Conservation (phyloP, 1,284 basidiomycete species). For the Puccinia triticina region DNA sequence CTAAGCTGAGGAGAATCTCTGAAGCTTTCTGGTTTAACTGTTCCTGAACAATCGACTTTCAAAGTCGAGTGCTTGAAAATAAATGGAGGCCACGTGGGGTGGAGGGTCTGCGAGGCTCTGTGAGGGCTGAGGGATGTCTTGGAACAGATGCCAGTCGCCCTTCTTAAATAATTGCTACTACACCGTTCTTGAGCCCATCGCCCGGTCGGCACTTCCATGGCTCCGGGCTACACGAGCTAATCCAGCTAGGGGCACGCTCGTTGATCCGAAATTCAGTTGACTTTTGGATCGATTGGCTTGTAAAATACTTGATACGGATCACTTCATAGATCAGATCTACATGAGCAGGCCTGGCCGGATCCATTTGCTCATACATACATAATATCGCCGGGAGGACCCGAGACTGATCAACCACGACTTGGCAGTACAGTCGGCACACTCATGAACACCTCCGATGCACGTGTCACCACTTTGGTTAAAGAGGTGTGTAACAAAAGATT, state of each 20-base stretch:
- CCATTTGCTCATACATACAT: not conserved
- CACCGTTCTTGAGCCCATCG: not conserved
- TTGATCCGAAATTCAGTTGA: conserved; percentile 1
- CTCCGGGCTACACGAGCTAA: not conserved
- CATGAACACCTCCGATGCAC: too few relatives aligned
- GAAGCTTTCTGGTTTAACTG: not conserved
- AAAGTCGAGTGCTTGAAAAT: not conserved
- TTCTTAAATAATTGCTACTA: not conserved
- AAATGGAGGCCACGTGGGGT: not conserved
- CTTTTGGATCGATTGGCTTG: not conserved
- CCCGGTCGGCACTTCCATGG: not conserved
- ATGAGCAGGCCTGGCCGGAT: not conserved
- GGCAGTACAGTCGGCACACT: too few relatives aligned
- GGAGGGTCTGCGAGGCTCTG: not conserved
- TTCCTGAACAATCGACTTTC: not conserved
- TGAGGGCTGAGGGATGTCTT: not conserved
- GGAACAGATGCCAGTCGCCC: not conserved
- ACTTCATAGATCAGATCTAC: too few relatives aligned
- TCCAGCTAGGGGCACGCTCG: not conserved
- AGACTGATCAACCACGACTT: too few relatives aligned
- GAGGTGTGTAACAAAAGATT: too few relatives aligned
- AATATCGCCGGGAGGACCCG: too few relatives aligned
- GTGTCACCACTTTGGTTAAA: too few relatives aligned
- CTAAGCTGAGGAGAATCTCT: not conserved
- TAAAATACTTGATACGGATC: not conserved